Evolutionary conservation across 129 eudicot genomes (phyloP), one percentile per base, ranked within the genome.

Genomic region (Erigeron canadensis): DNA sequence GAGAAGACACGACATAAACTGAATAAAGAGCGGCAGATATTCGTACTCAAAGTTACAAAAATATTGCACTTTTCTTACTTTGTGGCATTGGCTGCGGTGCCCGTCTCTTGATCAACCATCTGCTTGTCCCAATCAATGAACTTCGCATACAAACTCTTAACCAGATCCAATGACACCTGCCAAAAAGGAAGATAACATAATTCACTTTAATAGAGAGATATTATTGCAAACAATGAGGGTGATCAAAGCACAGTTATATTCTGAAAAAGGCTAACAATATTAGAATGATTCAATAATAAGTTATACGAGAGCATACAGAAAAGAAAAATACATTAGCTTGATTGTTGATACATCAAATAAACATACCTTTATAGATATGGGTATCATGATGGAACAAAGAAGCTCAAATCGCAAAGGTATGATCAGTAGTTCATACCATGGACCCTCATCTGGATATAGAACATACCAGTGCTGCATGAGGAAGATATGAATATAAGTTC

Each of bases 331-430:
- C 8, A 37, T 57, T 17, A 53, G 11, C 38, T 18, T n/a, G 50
- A 70, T 50, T 64, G 39, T 39, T n/a, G 18, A 40, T 22, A 53
- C 45, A 68, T 28, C 53, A 51, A 72, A 59, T 38, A 23, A n/a
- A n/a, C 16, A 75, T 74, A 94, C 99, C 99, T 94, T 94, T 72
- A 94, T 87, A 44, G 96, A 89, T 75, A 94, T 94, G 45, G 99
- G 99, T 80, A 94, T 94, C 99, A 94, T 94, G 82, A 94, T 89
- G 81, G 99, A 94, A 78, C 97, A 94, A 62, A 94, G 99, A 69
- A 94, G 91, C 82, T 94, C 97, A 90, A 94, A 94, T 48, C 99
- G 89, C 47, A 94, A 77, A 66, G 99, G 99, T 63, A 94, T 94
- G 62, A 94, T 74, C 76, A 94, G 85, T 48, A 94, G 79, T 75